Percentiles rank a stretch among this genome's conserved stretches.
Conservation (phyloP, 208 protist genomes). For the Leishmania amazonensis region DNA sequence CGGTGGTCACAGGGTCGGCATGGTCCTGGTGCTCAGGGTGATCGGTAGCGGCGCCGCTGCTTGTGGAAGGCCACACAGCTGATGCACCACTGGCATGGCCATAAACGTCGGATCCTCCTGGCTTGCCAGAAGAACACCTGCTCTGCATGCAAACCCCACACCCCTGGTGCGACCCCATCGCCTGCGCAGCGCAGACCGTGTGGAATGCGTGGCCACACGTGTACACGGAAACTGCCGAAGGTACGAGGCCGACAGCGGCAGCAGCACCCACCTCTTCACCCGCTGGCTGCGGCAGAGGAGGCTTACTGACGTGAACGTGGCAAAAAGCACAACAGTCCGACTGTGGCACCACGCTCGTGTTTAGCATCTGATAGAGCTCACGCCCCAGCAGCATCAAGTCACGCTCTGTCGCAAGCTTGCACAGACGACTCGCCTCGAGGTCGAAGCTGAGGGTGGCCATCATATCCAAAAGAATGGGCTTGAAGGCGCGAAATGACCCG, state of each 20-base stretch:
- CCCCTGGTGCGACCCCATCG: constrained; percentile 5
- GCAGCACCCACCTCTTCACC: not conserved
- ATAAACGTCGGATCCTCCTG: not conserved
- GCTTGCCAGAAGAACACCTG: constrained; percentile 8
- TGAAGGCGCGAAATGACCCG: constrained; percentile 59
- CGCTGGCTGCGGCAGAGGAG: not conserved
- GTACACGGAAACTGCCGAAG: constrained; percentile 58
- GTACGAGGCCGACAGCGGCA: not conserved
- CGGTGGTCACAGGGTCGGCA: not conserved
- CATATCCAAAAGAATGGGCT: constrained; percentile 64
- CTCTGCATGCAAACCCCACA: constrained; percentile 18
- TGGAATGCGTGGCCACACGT: constrained; percentile 82
- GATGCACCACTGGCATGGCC: not conserved
- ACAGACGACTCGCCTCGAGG: constrained; percentile 51
- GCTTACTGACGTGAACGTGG: constrained; percentile 30
- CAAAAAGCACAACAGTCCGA: constrained; percentile 72
- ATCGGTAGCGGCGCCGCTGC: not conserved
- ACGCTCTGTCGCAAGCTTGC: constrained; percentile 44
- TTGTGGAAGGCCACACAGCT: not conserved
- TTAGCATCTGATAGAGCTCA: constrained; percentile 45
- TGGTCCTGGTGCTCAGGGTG: not conserved
- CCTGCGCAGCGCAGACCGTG: constrained; percentile 41
- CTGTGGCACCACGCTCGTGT: constrained; percentile 48
- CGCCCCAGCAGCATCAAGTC: constrained; percentile 50
- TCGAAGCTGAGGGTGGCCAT: constrained; percentile 65